phyloP scores from a whole-genome alignment of 306 rosid species.

The Trifolium dubium region DNA sequence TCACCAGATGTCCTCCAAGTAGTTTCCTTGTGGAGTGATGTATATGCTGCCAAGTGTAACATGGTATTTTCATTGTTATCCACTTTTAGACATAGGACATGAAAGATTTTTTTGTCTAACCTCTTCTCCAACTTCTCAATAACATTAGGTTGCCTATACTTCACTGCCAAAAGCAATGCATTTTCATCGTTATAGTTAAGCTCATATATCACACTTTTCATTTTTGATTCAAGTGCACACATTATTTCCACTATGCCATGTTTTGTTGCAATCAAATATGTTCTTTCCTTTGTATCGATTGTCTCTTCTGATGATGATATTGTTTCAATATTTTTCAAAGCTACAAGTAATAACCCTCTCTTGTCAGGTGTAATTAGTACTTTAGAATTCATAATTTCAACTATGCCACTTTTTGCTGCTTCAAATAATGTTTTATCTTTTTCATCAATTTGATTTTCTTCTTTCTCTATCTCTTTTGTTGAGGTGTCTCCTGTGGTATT shows the following conservation, averaged over 20 bases:
- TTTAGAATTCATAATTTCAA: neutral
- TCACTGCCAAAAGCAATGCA: slow-evolving; percentile 38
- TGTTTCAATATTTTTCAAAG: neutral
- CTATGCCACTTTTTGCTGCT: neutral
- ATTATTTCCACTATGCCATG: slow-evolving; percentile 43
- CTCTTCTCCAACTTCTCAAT: neutral
- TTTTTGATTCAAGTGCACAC: accelerated
- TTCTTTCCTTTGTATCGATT: neutral
- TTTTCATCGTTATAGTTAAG: slow-evolving; percentile 33
- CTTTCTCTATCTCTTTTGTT: neutral
- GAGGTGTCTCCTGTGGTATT: neutral
- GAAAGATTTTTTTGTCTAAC: neutral
- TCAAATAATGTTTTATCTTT: neutral
- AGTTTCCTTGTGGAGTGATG: neutral
- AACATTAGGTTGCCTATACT: slow-evolving; percentile 29
- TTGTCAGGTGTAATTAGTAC: neutral
- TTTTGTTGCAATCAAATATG: slow-evolving; percentile 31
- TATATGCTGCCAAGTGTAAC: slow-evolving; percentile 43
- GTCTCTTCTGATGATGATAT: neutral
- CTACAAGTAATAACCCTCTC: neutral
- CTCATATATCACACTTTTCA: slow-evolving; percentile 32
- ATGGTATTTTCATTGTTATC: slow-evolving; percentile 40
- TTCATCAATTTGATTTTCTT: neutral
- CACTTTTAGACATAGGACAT: neutral
- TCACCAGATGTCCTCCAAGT: slow-evolving; percentile 44